Base-by-base conservation (phyloP, 164 flowering plant species). In the Litsea cubeba region DNA sequence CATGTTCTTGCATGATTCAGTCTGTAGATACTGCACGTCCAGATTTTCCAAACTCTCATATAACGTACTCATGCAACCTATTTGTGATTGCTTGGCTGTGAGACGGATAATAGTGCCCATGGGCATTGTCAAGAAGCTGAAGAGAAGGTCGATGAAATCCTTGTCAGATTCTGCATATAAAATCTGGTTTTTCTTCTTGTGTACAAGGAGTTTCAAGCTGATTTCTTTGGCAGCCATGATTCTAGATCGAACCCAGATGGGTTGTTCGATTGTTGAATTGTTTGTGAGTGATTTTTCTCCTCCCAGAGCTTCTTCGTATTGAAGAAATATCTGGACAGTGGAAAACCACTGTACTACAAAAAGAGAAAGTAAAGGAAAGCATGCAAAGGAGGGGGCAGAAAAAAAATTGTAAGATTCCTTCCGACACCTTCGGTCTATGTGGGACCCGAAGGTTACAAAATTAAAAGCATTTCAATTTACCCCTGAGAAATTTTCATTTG, bases 61-160 rank as follows among this genome's bases (percentile, higher is more conserved):
- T 22, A 77, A 32, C 0, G 5, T 17, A 22, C 22, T 50, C 76
- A 73, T 14, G 73, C 57, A 46, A 4, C 72, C 79, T 0, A 49
- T 10, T 8, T 51, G n/a, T 8, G 71, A 22, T 17, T 71, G 15
- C 12, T 60, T 46, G 18, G 22, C 50, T 10, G 12, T 12, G 20
- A 71, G 24, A 51, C 49, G 30, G 62, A 66, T 22, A 4, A 60
- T 49, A n/a, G 69, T 14, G 5, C 63, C 68, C 2, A 72, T 46
- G 2, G 79, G 75, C n/a, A 68, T 2, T 26, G 75, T 25, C 22
- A 77, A 25, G 72, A 77, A 69, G 28, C 79, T 72, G 18, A 76
- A 40, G 46, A 76, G 75, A 30, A n/a, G 2, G 50, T 76, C 79
- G 10, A 72, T 71, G 20, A 76, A 67, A 20, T 76, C 79, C 12